phyloP scores from a whole-genome alignment of 345 rosid genomes.

The Syzygium aromaticum region DNA sequence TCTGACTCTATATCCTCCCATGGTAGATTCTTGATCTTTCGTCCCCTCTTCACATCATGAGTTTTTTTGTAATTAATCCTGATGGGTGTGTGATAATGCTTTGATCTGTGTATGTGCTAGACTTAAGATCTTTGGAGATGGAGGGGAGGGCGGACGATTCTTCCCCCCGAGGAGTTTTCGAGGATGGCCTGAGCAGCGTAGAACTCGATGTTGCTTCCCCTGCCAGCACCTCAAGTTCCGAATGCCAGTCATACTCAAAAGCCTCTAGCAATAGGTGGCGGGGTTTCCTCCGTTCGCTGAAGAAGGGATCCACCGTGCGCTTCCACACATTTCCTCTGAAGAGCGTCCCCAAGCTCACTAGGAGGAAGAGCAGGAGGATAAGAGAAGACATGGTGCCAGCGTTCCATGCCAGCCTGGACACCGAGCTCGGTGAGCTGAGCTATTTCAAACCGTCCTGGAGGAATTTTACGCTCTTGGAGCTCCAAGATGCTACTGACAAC shows the following conservation, averaged over 20 bases:
- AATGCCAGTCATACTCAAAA: slow-evolving; percentile 12
- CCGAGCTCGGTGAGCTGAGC: slow-evolving; percentile 41
- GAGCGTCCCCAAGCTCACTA: slow-evolving; percentile 49
- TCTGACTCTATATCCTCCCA: slow-evolving; percentile 34
- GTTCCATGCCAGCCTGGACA: slow-evolving; percentile 31
- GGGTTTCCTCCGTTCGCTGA: slow-evolving; percentile 47
- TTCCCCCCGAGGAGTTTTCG: slow-evolving; percentile 9
- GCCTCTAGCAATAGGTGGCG: slow-evolving; percentile 22
- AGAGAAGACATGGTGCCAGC: slow-evolving; percentile 47
- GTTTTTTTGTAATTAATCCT: background rate
- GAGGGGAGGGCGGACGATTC: slow-evolving; percentile 9
- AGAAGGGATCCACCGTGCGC: slow-evolving; percentile 44
- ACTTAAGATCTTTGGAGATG: slow-evolving; percentile 11
- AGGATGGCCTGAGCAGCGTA: slow-evolving; percentile 19
- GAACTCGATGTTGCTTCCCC: slow-evolving; percentile 19
- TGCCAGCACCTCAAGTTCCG: slow-evolving; percentile 52
- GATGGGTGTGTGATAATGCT: background rate
- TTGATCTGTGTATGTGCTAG: slow-evolving; percentile 6
- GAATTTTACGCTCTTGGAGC: slow-evolving; percentile 59
- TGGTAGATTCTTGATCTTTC: slow-evolving; percentile 18
- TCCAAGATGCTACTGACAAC: slow-evolving; percentile 57
- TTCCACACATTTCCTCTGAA: slow-evolving; percentile 38
- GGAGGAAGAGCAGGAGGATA: slow-evolving; percentile 53
- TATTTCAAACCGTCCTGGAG: slow-evolving; percentile 68
- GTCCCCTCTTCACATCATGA: background rate